These are phyloP conservation scores for Asterochloris erici DNA, from an alignment of 139 green algal genomes.

Conservation along the genomic window DNA sequence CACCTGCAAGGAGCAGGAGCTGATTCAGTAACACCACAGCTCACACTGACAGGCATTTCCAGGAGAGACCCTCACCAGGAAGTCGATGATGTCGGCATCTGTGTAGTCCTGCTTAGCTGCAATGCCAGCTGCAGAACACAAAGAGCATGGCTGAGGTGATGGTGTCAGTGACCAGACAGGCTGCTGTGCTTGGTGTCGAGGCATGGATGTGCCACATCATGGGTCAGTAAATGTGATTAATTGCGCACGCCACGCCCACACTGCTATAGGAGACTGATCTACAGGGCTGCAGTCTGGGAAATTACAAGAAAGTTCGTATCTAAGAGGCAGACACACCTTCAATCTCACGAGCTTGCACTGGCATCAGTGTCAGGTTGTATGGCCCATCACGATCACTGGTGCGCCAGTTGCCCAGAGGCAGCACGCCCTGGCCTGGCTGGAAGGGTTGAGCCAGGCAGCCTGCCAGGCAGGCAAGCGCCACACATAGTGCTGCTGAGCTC, in stretches of 20 bases:
- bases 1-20: not conserved
- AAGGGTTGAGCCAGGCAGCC: not conserved
- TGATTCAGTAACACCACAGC: not conserved
- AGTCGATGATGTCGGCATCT: slow-evolving; percentile 27
- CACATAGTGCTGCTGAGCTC: too few relatives aligned
- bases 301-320: not conserved
- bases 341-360: slow-evolving; percentile 17
- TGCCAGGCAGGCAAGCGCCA: too few relatives aligned
- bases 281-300: not conserved
- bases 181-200: not conserved
- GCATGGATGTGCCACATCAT: not conserved
- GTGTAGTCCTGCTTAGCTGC: slow-evolving; percentile 20
- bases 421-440: not conserved
- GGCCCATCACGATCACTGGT: slow-evolving; percentile 5
- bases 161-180: not conserved
- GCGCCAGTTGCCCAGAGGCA: not conserved
- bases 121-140: slow-evolving; percentile 14
- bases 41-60: not conserved
- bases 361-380: slow-evolving; percentile 24
- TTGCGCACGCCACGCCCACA: not conserved
- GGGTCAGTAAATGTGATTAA: not conserved
- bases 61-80: slow-evolving; percentile 27
- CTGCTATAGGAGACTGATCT: not conserved
- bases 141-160: not conserved
- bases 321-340: not conserved